Conservation (phyloP, 345 rosid genomes). For the Ricinus communis region DNA sequence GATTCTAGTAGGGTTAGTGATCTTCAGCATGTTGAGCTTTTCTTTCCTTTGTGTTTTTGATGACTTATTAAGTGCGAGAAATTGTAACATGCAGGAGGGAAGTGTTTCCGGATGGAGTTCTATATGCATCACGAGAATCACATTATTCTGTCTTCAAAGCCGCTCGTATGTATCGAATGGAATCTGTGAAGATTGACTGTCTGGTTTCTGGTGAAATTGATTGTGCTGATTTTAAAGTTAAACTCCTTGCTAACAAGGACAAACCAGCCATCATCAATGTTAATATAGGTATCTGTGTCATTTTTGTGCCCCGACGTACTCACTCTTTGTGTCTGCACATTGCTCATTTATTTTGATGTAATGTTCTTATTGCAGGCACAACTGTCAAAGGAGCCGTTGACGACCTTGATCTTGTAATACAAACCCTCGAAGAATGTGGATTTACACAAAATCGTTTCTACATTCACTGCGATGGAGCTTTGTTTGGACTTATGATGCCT, state of each 20-base stretch:
- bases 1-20: constrained; percentile 81
- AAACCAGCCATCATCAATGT: constrained; percentile 91
- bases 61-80: neutral
- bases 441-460: constrained; percentile 73
- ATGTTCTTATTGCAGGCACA: constrained; percentile 52
- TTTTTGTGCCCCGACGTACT: neutral
- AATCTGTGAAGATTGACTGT: constrained; percentile 70
- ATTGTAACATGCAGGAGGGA: constrained; percentile 58
- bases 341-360: constrained; percentile 1
- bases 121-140: constrained; percentile 81
- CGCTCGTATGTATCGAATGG: constrained; percentile 96
- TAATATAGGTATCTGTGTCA: constrained; percentile 61
- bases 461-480: constrained; percentile 97
- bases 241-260: constrained; percentile 76
- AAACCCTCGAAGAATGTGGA: constrained; percentile 84
- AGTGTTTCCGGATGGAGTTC: constrained; percentile 84
- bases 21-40: neutral
- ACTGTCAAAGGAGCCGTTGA: constrained; percentile 98
- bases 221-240: constrained; percentile 61
- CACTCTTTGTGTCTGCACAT: neutral
- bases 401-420: constrained; percentile 91
- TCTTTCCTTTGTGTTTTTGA: neutral
- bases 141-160: constrained; percentile 97
- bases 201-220: constrained; percentile 86
- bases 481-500: constrained; percentile 99